Percentiles rank a stretch among this genome's conserved stretches.
Evolutionary conservation across 2,329 filamentous ascomycete species (phyloP).

Genomic region (Talaromyces islandicus): DNA sequence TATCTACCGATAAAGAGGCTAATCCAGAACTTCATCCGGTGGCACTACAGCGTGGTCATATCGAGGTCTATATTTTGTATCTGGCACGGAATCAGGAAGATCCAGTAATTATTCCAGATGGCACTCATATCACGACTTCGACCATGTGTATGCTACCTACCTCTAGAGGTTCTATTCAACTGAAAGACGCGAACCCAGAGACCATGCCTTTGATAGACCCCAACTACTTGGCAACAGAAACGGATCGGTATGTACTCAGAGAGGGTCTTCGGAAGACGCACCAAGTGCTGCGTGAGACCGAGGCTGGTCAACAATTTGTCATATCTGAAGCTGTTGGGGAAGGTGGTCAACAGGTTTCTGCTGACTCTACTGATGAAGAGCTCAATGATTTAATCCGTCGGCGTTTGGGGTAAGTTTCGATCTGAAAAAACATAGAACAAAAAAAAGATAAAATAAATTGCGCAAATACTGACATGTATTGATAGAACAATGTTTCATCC

Average conservation of each 20-base stretch:
- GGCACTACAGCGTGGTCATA: background rate
- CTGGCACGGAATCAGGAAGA: background rate
- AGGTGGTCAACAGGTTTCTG: background rate
- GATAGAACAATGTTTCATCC: no score
- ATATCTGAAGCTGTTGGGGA: slow-evolving; percentile 6
- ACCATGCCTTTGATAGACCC: slow-evolving; percentile 7
- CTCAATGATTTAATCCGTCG: background rate
- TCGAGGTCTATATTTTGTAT: slow-evolving; percentile 1
- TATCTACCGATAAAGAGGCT: background rate
- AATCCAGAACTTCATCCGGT: background rate
- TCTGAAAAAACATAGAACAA: no score
- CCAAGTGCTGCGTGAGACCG: slow-evolving; percentile 2
- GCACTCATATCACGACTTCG: slow-evolving; percentile 1
- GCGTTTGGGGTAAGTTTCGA: background rate
- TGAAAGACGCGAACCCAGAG: slow-evolving; percentile 1
- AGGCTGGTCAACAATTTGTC: slow-evolving; percentile 3
- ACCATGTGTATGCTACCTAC: background rate
- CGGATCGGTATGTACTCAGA: slow-evolving; percentile 6
- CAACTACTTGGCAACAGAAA: slow-evolving; percentile 12
- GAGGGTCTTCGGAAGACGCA: slow-evolving; percentile 8
- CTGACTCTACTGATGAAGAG: slow-evolving; percentile 3
- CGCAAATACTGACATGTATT: no score
- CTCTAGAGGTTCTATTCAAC: slow-evolving; percentile 1
- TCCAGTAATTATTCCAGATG: background rate
- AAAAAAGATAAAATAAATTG: no score